phyloP scores from a whole-genome alignment of 192 early-diverging fungal species.

The Gaertneriomyces semiglobifer region DNA sequence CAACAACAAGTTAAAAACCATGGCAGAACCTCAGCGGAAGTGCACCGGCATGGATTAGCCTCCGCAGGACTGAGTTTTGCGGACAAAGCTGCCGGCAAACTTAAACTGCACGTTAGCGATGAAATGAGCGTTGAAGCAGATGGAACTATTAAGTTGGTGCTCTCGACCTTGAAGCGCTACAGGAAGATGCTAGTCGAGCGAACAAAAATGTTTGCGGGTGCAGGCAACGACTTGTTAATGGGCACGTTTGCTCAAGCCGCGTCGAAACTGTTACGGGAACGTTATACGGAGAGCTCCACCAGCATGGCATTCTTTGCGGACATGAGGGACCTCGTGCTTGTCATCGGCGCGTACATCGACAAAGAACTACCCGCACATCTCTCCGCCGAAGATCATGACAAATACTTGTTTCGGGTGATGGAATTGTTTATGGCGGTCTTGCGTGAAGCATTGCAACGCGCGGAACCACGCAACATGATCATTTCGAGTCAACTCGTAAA shows the following conservation, averaged over 20 bases:
- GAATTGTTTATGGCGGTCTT: constrained; percentile 33
- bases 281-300: constrained; percentile 2
- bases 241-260: constrained; percentile 24
- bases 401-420: constrained; percentile 15
- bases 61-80: neutral
- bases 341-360: constrained; percentile 29
- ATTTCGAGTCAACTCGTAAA: constrained; percentile 24
- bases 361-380: constrained; percentile 23
- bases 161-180: constrained; percentile 22
- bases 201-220: constrained; percentile 21
- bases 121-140: constrained; percentile 12
- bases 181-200: constrained; percentile 16
- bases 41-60: neutral
- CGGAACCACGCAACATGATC: constrained; percentile 26
- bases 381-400: constrained; percentile 22
- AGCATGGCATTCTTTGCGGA: constrained; percentile 7
- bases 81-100: constrained; percentile 8
- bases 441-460: constrained; percentile 31
- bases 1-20: neutral
- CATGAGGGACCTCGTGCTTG: constrained; percentile 26
- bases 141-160: constrained; percentile 26
- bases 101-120: neutral
- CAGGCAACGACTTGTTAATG: constrained; percentile 15
- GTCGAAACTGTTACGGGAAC: constrained; percentile 19
- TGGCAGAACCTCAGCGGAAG: neutral